A percentile compares a stretch with the other conserved stretches of the same genome.
Conservation (phyloP, 352 stramenopile species). For the Pythium diclinum region DNA sequence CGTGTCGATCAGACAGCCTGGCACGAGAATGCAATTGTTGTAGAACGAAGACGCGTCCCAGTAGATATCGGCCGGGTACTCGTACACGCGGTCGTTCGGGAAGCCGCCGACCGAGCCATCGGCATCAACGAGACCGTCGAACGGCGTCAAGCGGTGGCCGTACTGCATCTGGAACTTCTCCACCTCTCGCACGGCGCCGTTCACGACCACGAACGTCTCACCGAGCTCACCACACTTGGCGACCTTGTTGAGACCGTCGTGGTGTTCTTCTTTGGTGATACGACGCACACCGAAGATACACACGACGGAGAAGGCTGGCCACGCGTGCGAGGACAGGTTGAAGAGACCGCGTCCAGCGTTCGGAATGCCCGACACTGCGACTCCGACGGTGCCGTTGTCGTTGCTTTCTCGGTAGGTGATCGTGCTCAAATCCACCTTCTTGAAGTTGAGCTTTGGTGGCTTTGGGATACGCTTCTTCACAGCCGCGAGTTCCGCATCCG, state of each 20-base stretch:
- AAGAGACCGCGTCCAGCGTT: conserved; percentile 80
- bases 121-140: conserved; percentile 81
- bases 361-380: conserved; percentile 79
- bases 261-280: conserved; percentile 85
- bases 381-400: conserved; percentile 84
- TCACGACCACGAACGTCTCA: conserved; percentile 87
- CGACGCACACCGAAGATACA: conserved; percentile 86
- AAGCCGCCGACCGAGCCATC: conserved; percentile 82
- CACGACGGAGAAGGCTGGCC: conserved; percentile 85
- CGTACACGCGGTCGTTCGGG: conserved; percentile 86
- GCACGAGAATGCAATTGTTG: conserved; percentile 90
- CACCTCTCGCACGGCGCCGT: conserved; percentile 79
- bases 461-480: conserved; percentile 82
- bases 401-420: conserved; percentile 85
- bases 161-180: conserved; percentile 89
- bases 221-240: conserved; percentile 78
- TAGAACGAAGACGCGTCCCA: conserved; percentile 87
- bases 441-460: conserved; percentile 77
- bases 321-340: conserved; percentile 74
- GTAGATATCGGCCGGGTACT: conserved; percentile 82
- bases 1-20: conserved; percentile 76
- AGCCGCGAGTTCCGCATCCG: conserved; percentile 74
- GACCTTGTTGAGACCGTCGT: conserved; percentile 87
- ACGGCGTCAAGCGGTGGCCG: conserved; percentile 73
- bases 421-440: conserved; percentile 80